Evolutionary conservation across 352 stramenopile genomes (phyloP).

Genomic region (Phytophthora pini): DNA sequence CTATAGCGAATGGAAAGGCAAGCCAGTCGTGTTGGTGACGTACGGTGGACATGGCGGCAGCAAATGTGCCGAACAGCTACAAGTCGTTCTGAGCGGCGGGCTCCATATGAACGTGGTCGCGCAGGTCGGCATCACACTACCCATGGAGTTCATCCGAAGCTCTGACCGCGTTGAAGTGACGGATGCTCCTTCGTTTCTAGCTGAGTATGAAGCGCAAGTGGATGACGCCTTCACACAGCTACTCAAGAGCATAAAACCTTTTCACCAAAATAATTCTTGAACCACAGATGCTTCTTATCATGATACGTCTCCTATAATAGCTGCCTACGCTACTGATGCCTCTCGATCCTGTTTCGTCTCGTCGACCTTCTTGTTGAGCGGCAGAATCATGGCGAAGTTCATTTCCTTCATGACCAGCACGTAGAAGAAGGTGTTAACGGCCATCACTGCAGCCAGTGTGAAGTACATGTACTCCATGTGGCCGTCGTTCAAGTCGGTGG

Average conservation of each 20-base stretch:
- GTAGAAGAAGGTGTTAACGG: slow-evolving; percentile 45
- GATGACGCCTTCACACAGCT: slow-evolving; percentile 25
- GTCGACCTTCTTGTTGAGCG: slow-evolving; percentile 10
- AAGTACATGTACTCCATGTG: slow-evolving; percentile 62
- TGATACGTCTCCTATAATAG: not conserved
- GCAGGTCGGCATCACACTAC: slow-evolving; percentile 24
- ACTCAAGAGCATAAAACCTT: slow-evolving; percentile 5
- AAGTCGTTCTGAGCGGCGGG: slow-evolving; percentile 17
- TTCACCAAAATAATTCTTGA: not conserved
- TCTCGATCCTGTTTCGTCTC: slow-evolving; percentile 13
- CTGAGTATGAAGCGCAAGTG: slow-evolving; percentile 27
- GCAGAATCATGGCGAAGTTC: slow-evolving; percentile 36
- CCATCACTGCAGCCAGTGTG: slow-evolving; percentile 36
- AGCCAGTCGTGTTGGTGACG: slow-evolving; percentile 28
- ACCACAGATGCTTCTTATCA: too few relatives aligned
- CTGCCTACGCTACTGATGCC: slow-evolving; percentile 11
- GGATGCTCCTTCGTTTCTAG: slow-evolving; percentile 19
- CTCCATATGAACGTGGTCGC: slow-evolving; percentile 33
- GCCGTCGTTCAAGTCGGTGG: slow-evolving; percentile 57
- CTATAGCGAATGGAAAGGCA: slow-evolving; percentile 33
- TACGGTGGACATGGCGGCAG: slow-evolving; percentile 32
- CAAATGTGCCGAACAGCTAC: slow-evolving; percentile 32
- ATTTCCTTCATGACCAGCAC: slow-evolving; percentile 51
- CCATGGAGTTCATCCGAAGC: slow-evolving; percentile 29
- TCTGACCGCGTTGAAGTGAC: slow-evolving; percentile 14